Evolutionary conservation across 2,329 filamentous ascomycete genomes (phyloP).

Genomic region (Paradendryphiella salina): DNA sequence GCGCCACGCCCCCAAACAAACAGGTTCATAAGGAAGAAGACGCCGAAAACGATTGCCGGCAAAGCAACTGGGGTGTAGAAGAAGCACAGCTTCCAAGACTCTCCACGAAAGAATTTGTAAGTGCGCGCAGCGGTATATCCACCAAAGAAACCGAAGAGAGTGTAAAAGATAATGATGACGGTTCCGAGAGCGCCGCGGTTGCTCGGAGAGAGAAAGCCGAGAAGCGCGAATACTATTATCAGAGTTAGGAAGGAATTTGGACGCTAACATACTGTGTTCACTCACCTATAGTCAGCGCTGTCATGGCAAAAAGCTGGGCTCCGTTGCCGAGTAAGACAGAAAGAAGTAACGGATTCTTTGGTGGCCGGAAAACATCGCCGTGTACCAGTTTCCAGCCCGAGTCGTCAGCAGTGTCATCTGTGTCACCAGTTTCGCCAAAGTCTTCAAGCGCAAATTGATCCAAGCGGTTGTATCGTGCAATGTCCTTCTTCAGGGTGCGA

Average conservation of each 20-base stretch:
- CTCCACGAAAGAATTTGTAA: conserved; percentile 94
- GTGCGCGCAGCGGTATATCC: conserved; percentile 85
- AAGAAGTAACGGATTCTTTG: conserved; percentile 78
- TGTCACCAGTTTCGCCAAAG: conserved; percentile 70
- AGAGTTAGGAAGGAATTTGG: conserved; percentile 14
- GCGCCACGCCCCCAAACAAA: conserved; percentile 95
- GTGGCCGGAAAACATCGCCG: conserved; percentile 92
- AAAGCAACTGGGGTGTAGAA: conserved; percentile 82
- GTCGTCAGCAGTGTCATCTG: conserved; percentile 94
- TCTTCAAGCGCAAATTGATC: conserved; percentile 91
- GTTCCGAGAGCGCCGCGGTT: conserved; percentile 94
- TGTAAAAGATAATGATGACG: conserved; percentile 91
- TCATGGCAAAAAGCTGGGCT: conserved; percentile 96
- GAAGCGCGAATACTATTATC: conserved; percentile 71
- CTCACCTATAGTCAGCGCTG: conserved; percentile 79
- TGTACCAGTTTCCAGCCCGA: conserved; percentile 99
- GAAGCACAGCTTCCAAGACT: conserved; percentile 94
- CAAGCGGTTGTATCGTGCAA: conserved; percentile 92
- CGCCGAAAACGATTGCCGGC: conserved; percentile 80
- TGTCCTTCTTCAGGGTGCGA: conserved; percentile 88
- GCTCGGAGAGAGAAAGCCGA: conserved; percentile 93
- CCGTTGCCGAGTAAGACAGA: conserved; percentile 91
- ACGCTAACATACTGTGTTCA: not conserved
- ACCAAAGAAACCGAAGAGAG: conserved; percentile 86
- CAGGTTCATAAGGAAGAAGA: conserved; percentile 92